Evolutionary conservation across 352 stramenopile species (phyloP).

Genomic region (Phytophthora cryptogea): DNA sequence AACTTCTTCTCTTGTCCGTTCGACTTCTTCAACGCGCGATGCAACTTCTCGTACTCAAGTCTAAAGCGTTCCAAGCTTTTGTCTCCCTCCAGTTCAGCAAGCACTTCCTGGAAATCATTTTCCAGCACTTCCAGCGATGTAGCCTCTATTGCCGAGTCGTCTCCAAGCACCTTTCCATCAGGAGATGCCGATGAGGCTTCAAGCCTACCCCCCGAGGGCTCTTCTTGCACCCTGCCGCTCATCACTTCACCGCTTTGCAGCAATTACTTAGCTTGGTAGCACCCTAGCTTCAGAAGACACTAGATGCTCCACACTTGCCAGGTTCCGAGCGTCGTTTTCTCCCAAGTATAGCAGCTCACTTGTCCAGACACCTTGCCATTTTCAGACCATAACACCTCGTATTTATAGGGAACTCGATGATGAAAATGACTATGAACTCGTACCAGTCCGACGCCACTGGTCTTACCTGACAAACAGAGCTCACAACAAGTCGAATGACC

Average conservation of each 20-base stretch:
- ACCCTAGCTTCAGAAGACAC: too few species aligned
- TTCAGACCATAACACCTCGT: slow-evolving; percentile 21
- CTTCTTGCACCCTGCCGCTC: slow-evolving; percentile 28
- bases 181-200: slow-evolving; percentile 20
- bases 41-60: slow-evolving; percentile 96
- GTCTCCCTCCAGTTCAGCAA: slow-evolving; percentile 91
- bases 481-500: background rate
- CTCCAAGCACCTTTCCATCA: slow-evolving; percentile 53
- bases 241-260: slow-evolving; percentile 16
- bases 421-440: background rate
- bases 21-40: slow-evolving; percentile 93
- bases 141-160: slow-evolving; percentile 54
- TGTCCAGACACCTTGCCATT: slow-evolving; percentile 13
- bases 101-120: slow-evolving; percentile 93
- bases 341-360: slow-evolving; percentile 23
- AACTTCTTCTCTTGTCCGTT: slow-evolving; percentile 96
- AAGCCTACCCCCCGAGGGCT: slow-evolving; percentile 7
- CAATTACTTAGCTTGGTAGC: background rate
- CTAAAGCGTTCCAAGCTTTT: slow-evolving; percentile 94
- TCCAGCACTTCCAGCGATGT: slow-evolving; percentile 89
- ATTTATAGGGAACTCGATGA: slow-evolving; percentile 21
- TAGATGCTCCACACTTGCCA: slow-evolving; percentile 7
- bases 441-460: background rate
- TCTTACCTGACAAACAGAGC: background rate
- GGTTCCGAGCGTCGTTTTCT: slow-evolving; percentile 26